A percentile compares a stretch with the other conserved stretches of the same genome.
phyloP scores from a whole-genome alignment of 305 asterid genomes.

The Solanum hybrid region DNA sequence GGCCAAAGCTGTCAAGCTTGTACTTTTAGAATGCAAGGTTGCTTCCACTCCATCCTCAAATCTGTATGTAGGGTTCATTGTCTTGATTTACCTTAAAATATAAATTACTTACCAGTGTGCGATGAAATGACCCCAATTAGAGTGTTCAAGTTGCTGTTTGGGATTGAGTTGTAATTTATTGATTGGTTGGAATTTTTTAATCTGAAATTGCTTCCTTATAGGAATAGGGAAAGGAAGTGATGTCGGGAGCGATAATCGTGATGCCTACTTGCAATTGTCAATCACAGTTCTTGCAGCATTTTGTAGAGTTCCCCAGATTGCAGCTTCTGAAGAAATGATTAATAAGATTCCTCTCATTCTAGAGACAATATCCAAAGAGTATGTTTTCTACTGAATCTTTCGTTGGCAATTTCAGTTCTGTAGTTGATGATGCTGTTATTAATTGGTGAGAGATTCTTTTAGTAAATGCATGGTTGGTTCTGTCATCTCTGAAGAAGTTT shows the following conservation, averaged over 20 bases:
- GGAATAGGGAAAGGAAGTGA: slow-evolving; percentile 50
- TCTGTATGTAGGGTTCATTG: not conserved
- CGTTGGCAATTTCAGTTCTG: not conserved
- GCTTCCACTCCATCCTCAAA: not conserved
- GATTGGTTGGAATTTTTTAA: not conserved
- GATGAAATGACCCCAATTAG: not conserved
- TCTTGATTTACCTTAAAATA: not conserved
- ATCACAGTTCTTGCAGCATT: slow-evolving; percentile 62
- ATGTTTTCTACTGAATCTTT: slow-evolving; percentile 13
- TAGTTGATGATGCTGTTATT: not conserved
- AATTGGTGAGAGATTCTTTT: not conserved
- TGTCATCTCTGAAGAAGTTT: not conserved
- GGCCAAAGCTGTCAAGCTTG: not conserved
- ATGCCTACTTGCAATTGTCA: slow-evolving; percentile 65
- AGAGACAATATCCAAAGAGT: slow-evolving; percentile 47
- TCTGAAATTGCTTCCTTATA: slow-evolving; percentile 1
- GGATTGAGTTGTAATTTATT: not conserved
- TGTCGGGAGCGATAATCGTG: slow-evolving; percentile 32
- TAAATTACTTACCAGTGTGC: not conserved
- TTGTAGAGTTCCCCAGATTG: slow-evolving; percentile 66
- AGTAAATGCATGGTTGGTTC: not conserved
- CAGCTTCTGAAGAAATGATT: slow-evolving; percentile 57
- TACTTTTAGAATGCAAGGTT: not conserved
- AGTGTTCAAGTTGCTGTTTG: not conserved
- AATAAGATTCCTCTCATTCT: slow-evolving; percentile 44